Evolutionary conservation across 208 protist species (phyloP).

Genomic region (Trypanosoma melophagium): DNA sequence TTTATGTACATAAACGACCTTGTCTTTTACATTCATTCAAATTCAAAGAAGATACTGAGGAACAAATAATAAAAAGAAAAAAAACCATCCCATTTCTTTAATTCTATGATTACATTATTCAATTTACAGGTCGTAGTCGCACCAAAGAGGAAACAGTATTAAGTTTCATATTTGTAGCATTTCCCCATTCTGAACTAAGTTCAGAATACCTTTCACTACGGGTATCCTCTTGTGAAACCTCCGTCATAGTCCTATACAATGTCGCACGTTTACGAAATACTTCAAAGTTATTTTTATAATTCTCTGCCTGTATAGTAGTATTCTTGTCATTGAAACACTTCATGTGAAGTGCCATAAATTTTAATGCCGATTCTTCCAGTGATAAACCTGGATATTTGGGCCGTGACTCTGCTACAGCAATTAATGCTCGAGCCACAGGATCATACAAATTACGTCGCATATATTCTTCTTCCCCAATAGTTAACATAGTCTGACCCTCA

Average conservation of each 20-base stretch:
- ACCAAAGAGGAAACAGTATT: constrained; percentile 5
- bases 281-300: constrained; percentile 69
- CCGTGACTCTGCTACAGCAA: constrained; percentile 63
- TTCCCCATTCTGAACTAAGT: constrained; percentile 49
- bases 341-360: constrained; percentile 88
- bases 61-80: too few species aligned
- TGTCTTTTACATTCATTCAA: too few species aligned
- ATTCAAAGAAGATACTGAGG: too few species aligned
- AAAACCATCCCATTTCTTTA: too few species aligned
- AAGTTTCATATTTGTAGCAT: neutral
- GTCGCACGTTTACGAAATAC: constrained; percentile 57
- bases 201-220: constrained; percentile 24
- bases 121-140: neutral
- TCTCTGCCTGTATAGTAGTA: constrained; percentile 55
- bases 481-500: constrained; percentile 24
- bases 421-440: constrained; percentile 70
- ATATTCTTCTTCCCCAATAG: constrained; percentile 70
- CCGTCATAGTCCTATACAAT: constrained; percentile 50
- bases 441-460: constrained; percentile 87
- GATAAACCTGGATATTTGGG: constrained; percentile 85
- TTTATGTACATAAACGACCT: neutral
- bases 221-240: constrained; percentile 4
- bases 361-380: constrained; percentile 82
- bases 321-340: constrained; percentile 80
- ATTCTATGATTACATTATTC: too few species aligned